A percentile compares a stretch with the other conserved stretches of the same genome.
These are phyloP conservation scores for Amauroascus niger DNA, from an alignment of 2,329 filamentous ascomycete species.

Conservation along the genomic window DNA sequence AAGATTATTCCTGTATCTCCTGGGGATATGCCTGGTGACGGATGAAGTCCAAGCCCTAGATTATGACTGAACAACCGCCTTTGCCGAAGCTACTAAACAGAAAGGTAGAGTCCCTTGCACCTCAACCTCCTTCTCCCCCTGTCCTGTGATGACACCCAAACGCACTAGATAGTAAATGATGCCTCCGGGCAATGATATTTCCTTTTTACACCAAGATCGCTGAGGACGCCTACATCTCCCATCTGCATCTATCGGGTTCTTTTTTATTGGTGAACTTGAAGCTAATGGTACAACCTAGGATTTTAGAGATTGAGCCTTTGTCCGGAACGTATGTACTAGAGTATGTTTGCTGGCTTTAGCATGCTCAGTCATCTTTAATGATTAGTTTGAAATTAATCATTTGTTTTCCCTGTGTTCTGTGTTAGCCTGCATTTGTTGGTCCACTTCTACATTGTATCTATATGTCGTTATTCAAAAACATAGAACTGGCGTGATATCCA, in stretches of 20 bases:
- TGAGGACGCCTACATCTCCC: slow-evolving; percentile 40
- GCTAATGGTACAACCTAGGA: slow-evolving; percentile 3
- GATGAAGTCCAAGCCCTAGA: neutral
- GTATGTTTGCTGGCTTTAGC: neutral
- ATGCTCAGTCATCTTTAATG: neutral
- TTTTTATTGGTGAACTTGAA: neutral
- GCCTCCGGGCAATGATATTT: slow-evolving; percentile 48
- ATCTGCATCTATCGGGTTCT: slow-evolving; percentile 12
- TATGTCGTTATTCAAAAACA: neutral
- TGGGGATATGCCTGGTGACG: too few relatives aligned
- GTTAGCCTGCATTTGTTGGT: neutral
- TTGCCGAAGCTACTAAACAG: too few relatives aligned
- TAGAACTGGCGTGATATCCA: too few relatives aligned
- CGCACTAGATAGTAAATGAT: slow-evolving; percentile 62
- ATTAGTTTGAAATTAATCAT: neutral
- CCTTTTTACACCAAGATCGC: slow-evolving; percentile 58
- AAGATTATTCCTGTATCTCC: too few relatives aligned
- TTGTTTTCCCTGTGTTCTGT: too few relatives aligned
- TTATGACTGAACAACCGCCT: too few relatives aligned
- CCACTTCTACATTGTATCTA: neutral
- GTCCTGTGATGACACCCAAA: slow-evolving; percentile 57
- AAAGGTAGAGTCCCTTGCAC: slow-evolving; percentile 3
- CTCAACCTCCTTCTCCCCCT: neutral
- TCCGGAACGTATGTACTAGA: neutral
- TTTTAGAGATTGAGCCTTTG: neutral